Evolutionary conservation across 2,329 filamentous ascomycete species (phyloP), one percentile per base, ranked within the genome.

Genomic region (Capronia coronata): DNA sequence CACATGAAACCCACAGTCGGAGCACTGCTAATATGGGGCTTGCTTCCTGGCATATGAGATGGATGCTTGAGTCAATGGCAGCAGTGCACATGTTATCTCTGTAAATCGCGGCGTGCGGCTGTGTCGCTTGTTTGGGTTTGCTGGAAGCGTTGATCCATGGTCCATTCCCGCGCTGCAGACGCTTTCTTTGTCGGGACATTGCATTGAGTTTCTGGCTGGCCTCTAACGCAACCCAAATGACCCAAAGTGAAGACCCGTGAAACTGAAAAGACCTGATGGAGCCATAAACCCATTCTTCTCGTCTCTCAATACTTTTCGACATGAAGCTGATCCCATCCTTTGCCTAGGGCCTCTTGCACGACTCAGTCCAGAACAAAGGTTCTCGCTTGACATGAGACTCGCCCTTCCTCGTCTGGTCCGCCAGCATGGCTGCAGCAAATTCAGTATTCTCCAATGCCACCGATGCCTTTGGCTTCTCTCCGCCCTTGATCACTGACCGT

Each of bases 211-310:
- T 23, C n/a, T 19, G 16, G 30, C 30, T 34, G 14, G n/a, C 29
- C 42, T 23, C 23, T 19, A 25, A 25, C 13, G 48, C 48, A 51
- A 51, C 42, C 52, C 37, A 14, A 45, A n/a, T 48, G 41, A 47
- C 34, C 43, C 46, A 51, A 54, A 41, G 43, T 56, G 54, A 56
- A 56, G 54, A 56, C 54, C 43, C 10, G 44, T 30, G 34, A 50
- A 55, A 56, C 54, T 56, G 54, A 56, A 56, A 56, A 56, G 54
- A 56, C 48, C 54, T 56, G 54, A 56, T 16, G 39, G 37, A 48
- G 34, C 21, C n/a, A 23, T 21, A 14, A 13, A 13, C 13, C 25
- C 19, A 18, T n/a, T 27, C 34, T 37, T 43, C 22, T 39, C 22
- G 2, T 30, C 25, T 14, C 8, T 25, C 13, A 3, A 22, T n/a